A percentile compares a stretch with the other conserved stretches of the same genome.
phyloP scores from a whole-genome alignment of 208 protist species.

The Trypanosoma avium region DNA sequence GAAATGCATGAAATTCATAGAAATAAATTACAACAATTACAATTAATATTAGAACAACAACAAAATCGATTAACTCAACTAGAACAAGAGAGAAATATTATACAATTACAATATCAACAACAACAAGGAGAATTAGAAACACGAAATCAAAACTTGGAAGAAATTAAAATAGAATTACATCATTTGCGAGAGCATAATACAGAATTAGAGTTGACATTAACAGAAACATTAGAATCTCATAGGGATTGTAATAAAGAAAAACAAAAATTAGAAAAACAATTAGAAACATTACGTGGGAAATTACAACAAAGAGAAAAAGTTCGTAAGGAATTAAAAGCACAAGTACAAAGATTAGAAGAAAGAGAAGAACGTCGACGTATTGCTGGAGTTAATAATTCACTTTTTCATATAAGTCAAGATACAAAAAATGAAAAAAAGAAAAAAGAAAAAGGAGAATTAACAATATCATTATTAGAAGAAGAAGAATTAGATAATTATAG shows the following conservation, averaged over 20 bases:
- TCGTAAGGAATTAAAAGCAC: not conserved
- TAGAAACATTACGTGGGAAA: not conserved
- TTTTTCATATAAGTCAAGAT: not conserved
- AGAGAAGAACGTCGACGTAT: not conserved
- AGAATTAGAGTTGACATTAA: conserved; percentile 2
- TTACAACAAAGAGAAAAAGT: conserved; percentile 3
- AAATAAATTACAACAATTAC: conserved; percentile 20
- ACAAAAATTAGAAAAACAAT: not conserved
- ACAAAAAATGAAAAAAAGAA: no score
- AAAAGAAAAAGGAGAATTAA: no score
- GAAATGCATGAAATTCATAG: conserved; percentile 29
- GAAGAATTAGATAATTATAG: no score
- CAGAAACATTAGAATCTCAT: not conserved
- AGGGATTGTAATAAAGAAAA: not conserved
- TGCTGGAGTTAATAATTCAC: not conserved
- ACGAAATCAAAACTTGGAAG: conserved; percentile 12
- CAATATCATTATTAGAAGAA: no score
- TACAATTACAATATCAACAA: not conserved
- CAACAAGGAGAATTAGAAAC: not conserved
- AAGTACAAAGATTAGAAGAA: conserved; percentile 11
- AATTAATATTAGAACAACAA: conserved; percentile 4
- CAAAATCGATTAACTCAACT: conserved; percentile 1
- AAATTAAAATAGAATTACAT: conserved; percentile 5
- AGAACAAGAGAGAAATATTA: not conserved
- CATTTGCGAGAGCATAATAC: conserved; percentile 2